Base-by-base conservation (phyloP, 306 rosid genomes). In the Quercus variabilis region DNA sequence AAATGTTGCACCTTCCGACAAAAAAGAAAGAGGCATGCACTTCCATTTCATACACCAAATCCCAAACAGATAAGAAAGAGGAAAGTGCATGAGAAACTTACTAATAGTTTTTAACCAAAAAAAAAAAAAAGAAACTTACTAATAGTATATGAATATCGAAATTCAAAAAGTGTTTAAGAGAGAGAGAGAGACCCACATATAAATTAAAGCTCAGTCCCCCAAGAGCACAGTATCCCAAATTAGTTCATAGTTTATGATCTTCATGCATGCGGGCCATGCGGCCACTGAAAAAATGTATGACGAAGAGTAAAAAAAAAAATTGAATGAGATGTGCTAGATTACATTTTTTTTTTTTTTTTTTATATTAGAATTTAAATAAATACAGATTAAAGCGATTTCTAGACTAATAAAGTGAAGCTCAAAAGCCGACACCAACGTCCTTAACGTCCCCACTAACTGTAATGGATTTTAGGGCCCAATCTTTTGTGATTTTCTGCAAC, bases 381-480 rank as follows among this genome's bases (percentile, higher is more conserved):
- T 41, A 1, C 41, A 67, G 19, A 56, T 13, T 20, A 75, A 78
- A 25, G 25, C 14, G 31, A 20, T 26, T 63, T 63, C 41, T 14
- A 28, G 69, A 28, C 15, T 63, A 63, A 19, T 63, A 63, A 19
- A 35, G 12, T 4, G 73, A 60, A 78, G 19, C 17, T 14, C 23
- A 71, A 79, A 65, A 55, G 55, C 86, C 82, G 79, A 85, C 88
- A 82, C 38, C 73, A 74, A 74, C 78, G 81, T 85, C 83, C 49
- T 15, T 20, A 69, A 51, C 74, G 69, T 56, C 80, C 79, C 73
- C 60, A 75, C 74, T 71, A 3, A 52, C 46, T 21, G 76, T 35
- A 30, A 12, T 67, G 71, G 82, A 82, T 76, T 67, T 72, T 12
- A 71, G 65, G 77, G 84, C 77, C 79, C 77, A 49, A 72, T 28